Percentiles rank a stretch among this genome's conserved stretches.
These are phyloP conservation scores for Fraxinus sp. DNA, from an alignment of 305 asterid genomes.

Conservation along the genomic window DNA sequence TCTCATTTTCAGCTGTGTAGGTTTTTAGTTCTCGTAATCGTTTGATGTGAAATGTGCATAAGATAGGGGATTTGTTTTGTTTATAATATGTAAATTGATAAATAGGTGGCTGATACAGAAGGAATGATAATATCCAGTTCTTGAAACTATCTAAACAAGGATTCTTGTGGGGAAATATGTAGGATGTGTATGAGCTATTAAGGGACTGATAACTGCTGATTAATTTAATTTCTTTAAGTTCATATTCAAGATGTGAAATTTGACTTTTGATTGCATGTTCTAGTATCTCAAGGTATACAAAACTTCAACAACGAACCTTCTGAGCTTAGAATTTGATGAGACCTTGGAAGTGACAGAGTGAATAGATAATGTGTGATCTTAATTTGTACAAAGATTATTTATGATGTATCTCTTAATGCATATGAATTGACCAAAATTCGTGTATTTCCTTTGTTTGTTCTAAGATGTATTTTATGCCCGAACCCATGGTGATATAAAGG, in stretches of 20 bases:
- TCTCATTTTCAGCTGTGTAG: background rate
- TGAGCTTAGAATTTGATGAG: slow-evolving; percentile 8
- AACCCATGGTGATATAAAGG: background rate
- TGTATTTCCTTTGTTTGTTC: slow-evolving; percentile 8
- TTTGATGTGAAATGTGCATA: slow-evolving; percentile 1
- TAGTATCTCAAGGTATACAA: background rate
- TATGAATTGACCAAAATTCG: background rate
- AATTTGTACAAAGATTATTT: background rate
- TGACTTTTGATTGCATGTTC: slow-evolving; percentile 16
- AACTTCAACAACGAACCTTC: background rate
- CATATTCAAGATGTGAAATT: slow-evolving; percentile 1
- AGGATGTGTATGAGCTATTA: background rate
- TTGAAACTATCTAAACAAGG: background rate
- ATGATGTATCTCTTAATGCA: background rate
- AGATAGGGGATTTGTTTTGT: slow-evolving; percentile 3
- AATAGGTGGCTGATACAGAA: background rate
- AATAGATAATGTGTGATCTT: background rate
- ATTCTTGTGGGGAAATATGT: background rate
- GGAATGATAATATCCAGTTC: background rate
- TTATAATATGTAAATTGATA: background rate
- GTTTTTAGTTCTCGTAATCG: background rate
- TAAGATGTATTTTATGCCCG: slow-evolving; percentile 2
- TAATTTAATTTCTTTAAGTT: background rate
- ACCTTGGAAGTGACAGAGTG: background rate
- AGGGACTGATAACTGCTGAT: slow-evolving; percentile 10